phyloP scores from a whole-genome alignment of 768 basidiomycete species.

The Strobilomyces confusus region DNA sequence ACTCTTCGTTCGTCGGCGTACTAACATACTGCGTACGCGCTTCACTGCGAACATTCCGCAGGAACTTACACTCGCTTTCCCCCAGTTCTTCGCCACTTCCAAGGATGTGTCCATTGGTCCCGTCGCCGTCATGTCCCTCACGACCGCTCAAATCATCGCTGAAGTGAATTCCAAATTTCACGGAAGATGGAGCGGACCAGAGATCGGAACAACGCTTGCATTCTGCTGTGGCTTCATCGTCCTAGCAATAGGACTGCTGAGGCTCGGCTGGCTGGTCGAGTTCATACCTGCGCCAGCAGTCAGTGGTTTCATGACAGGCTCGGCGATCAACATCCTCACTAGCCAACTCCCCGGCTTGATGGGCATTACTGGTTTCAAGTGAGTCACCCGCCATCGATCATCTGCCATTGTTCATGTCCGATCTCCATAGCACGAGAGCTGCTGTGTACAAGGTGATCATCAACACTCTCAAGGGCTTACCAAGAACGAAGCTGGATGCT shows the following conservation, averaged over 20 bases:
- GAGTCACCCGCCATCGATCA: constrained; percentile 26
- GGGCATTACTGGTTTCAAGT: constrained; percentile 85
- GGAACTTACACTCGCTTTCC: not conserved
- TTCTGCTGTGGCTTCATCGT: constrained; percentile 91
- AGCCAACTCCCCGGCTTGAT: constrained; percentile 89
- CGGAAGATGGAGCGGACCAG: constrained; percentile 55
- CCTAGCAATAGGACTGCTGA: constrained; percentile 81
- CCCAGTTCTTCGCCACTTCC: constrained; percentile 89
- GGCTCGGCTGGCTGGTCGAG: constrained; percentile 92
- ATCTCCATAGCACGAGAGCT: constrained; percentile 65
- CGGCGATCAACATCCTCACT: constrained; percentile 87
- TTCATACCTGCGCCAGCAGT: constrained; percentile 87
- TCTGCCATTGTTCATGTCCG: not conserved
- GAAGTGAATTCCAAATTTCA: constrained; percentile 54
- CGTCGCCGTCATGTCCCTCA: constrained; percentile 96
- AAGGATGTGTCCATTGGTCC: constrained; percentile 99
- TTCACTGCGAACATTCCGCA: not conserved
- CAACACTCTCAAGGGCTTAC: constrained; percentile 84
- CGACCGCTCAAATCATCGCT: constrained; percentile 75
- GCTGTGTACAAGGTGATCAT: constrained; percentile 87
- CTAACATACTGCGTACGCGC: constrained; percentile 72
- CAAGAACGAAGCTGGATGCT: constrained; percentile 69
- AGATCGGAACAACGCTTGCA: constrained; percentile 82
- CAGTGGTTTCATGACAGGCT: constrained; percentile 95
- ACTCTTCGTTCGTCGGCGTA: constrained; percentile 89